Evolutionary conservation across 192 early-diverging fungal genomes (phyloP).

Genomic region (Rhizoclosmatium globosum): DNA sequence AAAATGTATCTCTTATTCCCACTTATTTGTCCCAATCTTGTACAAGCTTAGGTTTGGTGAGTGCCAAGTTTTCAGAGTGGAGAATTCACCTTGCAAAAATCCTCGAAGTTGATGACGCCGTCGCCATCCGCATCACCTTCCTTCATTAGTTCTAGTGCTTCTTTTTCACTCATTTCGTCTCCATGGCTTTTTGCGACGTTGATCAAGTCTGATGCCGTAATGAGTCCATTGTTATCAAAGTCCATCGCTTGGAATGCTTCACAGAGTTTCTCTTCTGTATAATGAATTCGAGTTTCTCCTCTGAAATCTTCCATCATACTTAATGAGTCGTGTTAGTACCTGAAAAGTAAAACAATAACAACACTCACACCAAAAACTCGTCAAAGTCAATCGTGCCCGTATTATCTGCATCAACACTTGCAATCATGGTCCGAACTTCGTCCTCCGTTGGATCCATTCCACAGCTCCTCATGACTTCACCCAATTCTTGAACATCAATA

Average conservation of each 20-base stretch:
- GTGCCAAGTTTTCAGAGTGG: background rate
- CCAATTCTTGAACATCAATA: slow-evolving; percentile 55
- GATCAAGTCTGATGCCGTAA: slow-evolving; percentile 41
- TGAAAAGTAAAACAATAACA: background rate
- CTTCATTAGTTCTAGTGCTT: slow-evolving; percentile 52
- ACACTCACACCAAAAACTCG: slow-evolving; percentile 49
- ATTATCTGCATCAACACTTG: slow-evolving; percentile 48
- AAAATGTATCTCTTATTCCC: no score
- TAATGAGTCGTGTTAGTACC: background rate
- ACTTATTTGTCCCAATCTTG: no score
- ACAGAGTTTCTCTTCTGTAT: slow-evolving; percentile 38
- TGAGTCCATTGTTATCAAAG: slow-evolving; percentile 51
- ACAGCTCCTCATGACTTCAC: slow-evolving; percentile 44
- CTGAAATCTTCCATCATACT: slow-evolving; percentile 40
- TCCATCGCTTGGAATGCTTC: slow-evolving; percentile 56
- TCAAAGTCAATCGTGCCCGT: slow-evolving; percentile 55
- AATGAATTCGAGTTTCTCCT: slow-evolving; percentile 26
- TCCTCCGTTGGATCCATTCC: slow-evolving; percentile 44
- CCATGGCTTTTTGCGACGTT: slow-evolving; percentile 28
- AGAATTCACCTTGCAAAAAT: slow-evolving; percentile 42
- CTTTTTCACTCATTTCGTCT: slow-evolving; percentile 41
- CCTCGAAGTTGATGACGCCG: slow-evolving; percentile 46
- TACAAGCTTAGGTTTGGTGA: no score
- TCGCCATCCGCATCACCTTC: slow-evolving; percentile 54
- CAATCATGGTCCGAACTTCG: slow-evolving; percentile 53